phyloP scores from a whole-genome alignment of 139 green algal genomes.

The Ettlia oleoabundans region DNA sequence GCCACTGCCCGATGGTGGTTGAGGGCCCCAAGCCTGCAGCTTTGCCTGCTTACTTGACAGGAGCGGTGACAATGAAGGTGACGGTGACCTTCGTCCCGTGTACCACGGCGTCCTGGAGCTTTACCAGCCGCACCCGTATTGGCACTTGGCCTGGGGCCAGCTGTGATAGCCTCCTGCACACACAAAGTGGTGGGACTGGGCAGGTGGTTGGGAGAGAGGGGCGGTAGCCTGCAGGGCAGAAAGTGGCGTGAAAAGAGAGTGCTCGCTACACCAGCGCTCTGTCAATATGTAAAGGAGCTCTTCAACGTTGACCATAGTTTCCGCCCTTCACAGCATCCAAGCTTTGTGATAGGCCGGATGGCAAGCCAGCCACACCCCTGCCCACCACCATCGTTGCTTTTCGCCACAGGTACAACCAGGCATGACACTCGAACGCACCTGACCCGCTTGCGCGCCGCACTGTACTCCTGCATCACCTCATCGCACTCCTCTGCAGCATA shows the following conservation, averaged over 20 bases:
- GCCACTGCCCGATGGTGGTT: background rate
- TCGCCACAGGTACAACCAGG: too few species aligned
- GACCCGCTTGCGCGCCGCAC: constrained; percentile 40
- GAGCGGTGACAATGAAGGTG: constrained; percentile 58
- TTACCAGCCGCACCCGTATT: constrained; percentile 16
- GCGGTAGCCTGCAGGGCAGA: background rate
- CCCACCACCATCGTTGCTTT: too few species aligned
- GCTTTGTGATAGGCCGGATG: too few species aligned
- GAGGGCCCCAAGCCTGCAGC: background rate
- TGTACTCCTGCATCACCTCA: constrained; percentile 50
- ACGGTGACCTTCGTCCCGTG: constrained; percentile 28
- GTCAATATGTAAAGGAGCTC: too few species aligned
- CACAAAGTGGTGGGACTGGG: too few species aligned
- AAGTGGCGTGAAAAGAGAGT: background rate
- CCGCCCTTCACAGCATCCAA: too few species aligned
- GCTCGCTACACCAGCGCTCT: too few species aligned
- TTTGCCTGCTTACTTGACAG: constrained; percentile 51
- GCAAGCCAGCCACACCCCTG: too few species aligned
- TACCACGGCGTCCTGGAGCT: background rate
- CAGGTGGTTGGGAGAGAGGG: too few species aligned
- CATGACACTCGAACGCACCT: background rate
- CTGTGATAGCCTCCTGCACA: constrained; percentile 10
- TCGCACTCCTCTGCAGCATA: constrained; percentile 66
- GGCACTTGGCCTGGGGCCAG: constrained; percentile 48
- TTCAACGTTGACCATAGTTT: too few species aligned